Evolutionary conservation across 345 rosid genomes (phyloP).

Genomic region (Raphanus raphanistrum): DNA sequence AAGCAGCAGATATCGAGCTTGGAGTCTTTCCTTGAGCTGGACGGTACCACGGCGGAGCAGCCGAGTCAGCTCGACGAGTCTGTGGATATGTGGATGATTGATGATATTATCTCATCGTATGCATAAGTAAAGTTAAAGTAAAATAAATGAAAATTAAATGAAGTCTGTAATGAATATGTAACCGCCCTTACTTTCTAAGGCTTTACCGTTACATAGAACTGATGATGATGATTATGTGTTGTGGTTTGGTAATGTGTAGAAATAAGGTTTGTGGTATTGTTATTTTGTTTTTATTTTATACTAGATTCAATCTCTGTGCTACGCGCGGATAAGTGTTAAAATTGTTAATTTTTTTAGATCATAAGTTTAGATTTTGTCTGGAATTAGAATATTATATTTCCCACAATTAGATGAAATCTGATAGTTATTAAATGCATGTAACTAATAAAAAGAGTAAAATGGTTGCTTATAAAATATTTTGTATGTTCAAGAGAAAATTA

Average conservation of each 20-base stretch:
- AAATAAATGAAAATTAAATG: neutral
- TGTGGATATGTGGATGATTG: slow-evolving; percentile 69
- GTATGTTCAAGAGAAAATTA: too few relatives aligned
- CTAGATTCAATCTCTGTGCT: too few relatives aligned
- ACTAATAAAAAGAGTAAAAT: too few relatives aligned
- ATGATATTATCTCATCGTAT: slow-evolving; percentile 47
- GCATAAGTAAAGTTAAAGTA: neutral
- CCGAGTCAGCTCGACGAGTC: slow-evolving; percentile 30
- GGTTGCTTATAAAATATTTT: too few relatives aligned
- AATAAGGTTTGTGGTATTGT: neutral
- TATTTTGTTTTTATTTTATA: neutral
- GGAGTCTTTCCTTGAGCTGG: slow-evolving; percentile 68
- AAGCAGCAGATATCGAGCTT: slow-evolving; percentile 57
- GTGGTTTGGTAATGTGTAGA: neutral
- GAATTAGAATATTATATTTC: too few relatives aligned
- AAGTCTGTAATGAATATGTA: neutral
- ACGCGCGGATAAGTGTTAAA: too few relatives aligned
- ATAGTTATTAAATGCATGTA: too few relatives aligned
- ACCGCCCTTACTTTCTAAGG: neutral
- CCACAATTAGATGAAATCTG: too few relatives aligned
- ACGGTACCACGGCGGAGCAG: slow-evolving; percentile 34
- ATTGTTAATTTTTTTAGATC: too few relatives aligned
- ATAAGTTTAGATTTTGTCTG: too few relatives aligned
- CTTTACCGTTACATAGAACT: neutral
- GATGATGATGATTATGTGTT: neutral